Evolutionary conservation across 306 rosid species (phyloP), one percentile per base, ranked within the genome.

Genomic region (Quercus ilex): DNA sequence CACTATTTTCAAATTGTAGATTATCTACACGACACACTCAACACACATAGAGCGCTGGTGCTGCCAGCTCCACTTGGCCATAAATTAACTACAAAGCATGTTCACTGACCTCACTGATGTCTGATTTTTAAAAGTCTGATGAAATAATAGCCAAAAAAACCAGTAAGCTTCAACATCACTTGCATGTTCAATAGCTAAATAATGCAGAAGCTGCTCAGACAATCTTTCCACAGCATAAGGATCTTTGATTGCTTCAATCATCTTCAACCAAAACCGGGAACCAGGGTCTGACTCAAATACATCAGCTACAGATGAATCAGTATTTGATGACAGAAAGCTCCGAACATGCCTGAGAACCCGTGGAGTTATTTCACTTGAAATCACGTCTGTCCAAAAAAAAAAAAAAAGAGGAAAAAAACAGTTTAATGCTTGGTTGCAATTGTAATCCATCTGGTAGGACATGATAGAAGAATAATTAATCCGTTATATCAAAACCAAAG

Each of bases 131-230:
- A 83, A 74, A 74, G 8, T 79, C 64, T 80, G 89, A 84, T 88
- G 83, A 82, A 92, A 95, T 74, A 91, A 82, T 71, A 92, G 77
- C 99, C 99, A 95, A 55, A 95, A 83, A 79, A 89, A 85, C 99
- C 99, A 92, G 80, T 91, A 92, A 28, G 93, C 97, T 84, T 91
- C 89, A 75, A 91, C 79, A 87, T 92, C 98, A 89, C 84, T 85
- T 65, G 79, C 90, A 60, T 80, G 78, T 76, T 77, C 82, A 71
- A 84, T 81, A 68, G 88, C 93, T 85, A 95, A 90, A 77, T 84
- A 84, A 78, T 79, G 93, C 78, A 95, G 87, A 83, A 95, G 89
- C 81, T 86, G 92, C 92, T 92, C 99, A 63, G 93, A 85, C 78
- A 95, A 84, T 88, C 91, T 90, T 89, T 95, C 99, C 31, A 78